A percentile compares a stretch with the other conserved stretches of the same genome.
Evolutionary conservation across 768 basidiomycete species (phyloP).

Genomic region (Paxillus rubicundulus): DNA sequence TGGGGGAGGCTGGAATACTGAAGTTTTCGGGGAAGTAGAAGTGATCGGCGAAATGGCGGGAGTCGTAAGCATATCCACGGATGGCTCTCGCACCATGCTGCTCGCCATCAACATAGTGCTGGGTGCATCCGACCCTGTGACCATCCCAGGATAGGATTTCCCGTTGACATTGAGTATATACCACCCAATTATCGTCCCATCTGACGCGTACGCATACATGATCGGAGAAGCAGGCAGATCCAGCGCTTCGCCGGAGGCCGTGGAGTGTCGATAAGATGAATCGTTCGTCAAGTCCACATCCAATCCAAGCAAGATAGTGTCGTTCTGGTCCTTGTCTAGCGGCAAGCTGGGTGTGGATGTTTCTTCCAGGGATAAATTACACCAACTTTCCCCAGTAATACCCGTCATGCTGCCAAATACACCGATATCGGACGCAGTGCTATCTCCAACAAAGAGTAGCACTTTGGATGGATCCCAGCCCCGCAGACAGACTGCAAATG

Average conservation of each 20-base stretch:
- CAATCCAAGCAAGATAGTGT: slow-evolving; percentile 65
- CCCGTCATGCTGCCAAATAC: slow-evolving; percentile 36
- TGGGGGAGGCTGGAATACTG: slow-evolving; percentile 30
- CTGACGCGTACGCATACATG: slow-evolving; percentile 73
- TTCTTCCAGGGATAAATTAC: slow-evolving; percentile 47
- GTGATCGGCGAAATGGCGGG: slow-evolving; percentile 22
- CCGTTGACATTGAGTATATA: slow-evolving; percentile 56
- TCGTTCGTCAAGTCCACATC: slow-evolving; percentile 62
- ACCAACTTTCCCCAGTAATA: slow-evolving; percentile 38
- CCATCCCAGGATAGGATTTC: slow-evolving; percentile 56
- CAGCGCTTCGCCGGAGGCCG: slow-evolving; percentile 40
- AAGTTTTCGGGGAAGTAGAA: slow-evolving; percentile 15
- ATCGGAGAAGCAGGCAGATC: slow-evolving; percentile 55
- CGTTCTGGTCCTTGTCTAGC: slow-evolving; percentile 64
- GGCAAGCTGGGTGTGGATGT: slow-evolving; percentile 58
- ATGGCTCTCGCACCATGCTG: slow-evolving; percentile 26
- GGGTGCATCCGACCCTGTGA: slow-evolving; percentile 18
- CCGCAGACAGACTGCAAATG: slow-evolving; percentile 38
- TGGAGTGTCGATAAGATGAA: slow-evolving; percentile 36
- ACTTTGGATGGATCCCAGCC: slow-evolving; percentile 45
- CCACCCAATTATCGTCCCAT: slow-evolving; percentile 78
- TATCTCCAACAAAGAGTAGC: slow-evolving; percentile 47
- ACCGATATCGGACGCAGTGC: slow-evolving; percentile 50
- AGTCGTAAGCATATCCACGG: slow-evolving; percentile 30
- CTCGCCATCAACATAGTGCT: slow-evolving; percentile 11